Conservation (phyloP, 2,329 filamentous ascomycete genomes). For the Corinectria fuckeliana region DNA sequence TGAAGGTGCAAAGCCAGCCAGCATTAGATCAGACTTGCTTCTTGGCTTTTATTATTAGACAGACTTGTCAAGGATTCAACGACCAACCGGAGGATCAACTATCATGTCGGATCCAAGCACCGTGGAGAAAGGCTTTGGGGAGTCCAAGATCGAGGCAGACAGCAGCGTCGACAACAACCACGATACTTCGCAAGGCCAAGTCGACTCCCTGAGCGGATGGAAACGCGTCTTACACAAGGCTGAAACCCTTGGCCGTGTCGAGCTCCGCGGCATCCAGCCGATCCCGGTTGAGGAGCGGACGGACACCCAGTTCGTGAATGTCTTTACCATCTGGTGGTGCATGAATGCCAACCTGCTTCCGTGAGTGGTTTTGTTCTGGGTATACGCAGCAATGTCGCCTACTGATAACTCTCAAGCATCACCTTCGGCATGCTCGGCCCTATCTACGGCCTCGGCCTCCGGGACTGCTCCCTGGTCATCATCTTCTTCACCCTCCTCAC, state of each 20-base stretch:
- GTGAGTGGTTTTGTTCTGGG: constrained; percentile 26
- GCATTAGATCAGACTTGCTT: background rate
- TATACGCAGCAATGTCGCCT: background rate
- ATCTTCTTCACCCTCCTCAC: constrained; percentile 54
- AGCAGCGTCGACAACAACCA: constrained; percentile 8
- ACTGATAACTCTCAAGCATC: constrained; percentile 39
- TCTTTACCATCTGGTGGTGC: constrained; percentile 42
- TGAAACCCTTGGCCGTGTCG: constrained; percentile 30
- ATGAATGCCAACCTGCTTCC: constrained; percentile 42
- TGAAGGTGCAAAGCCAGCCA: background rate
- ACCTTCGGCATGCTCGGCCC: constrained; percentile 53
- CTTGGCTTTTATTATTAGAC: no score
- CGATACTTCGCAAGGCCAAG: constrained; percentile 11
- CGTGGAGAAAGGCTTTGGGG: constrained; percentile 9
- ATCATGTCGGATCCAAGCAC: constrained; percentile 2
- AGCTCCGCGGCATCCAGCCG: constrained; percentile 40
- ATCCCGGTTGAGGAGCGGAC: constrained; percentile 40
- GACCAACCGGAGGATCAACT: background rate
- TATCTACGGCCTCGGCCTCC: constrained; percentile 49
- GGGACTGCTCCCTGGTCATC: constrained; percentile 52
- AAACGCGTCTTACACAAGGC: background rate
- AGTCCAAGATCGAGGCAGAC: constrained; percentile 2
- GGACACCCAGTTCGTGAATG: constrained; percentile 40
- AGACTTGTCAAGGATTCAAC: background rate
- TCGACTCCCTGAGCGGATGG: constrained; percentile 7